Percentiles rank a stretch among this genome's conserved stretches.
Evolutionary conservation across 352 stramenopile species (phyloP).

Genomic region (Pythium coloratum): DNA sequence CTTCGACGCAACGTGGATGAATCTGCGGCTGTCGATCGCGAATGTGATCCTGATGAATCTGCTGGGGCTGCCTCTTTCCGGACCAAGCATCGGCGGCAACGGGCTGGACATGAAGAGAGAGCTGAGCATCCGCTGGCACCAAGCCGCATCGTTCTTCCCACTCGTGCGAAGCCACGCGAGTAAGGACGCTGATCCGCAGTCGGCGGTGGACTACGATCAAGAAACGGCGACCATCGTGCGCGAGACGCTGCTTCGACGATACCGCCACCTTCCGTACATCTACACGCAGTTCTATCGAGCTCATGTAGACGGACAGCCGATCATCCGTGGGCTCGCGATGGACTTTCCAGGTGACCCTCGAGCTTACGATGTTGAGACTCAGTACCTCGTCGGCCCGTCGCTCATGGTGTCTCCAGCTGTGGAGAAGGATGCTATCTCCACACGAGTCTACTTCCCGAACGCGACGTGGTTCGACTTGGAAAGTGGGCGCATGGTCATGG

Average conservation of each 20-base stretch:
- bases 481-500: constrained; percentile 35
- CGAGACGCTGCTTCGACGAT: constrained; percentile 58
- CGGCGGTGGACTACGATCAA: constrained; percentile 67
- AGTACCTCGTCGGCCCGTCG: constrained; percentile 71
- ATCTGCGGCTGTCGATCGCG: constrained; percentile 73
- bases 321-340: constrained; percentile 58
- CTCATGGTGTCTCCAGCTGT: constrained; percentile 84
- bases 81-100: constrained; percentile 68
- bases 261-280: constrained; percentile 80
- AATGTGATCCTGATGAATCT: constrained; percentile 77
- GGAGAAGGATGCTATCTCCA: constrained; percentile 55
- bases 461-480: constrained; percentile 68
- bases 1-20: constrained; percentile 71
- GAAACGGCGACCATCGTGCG: constrained; percentile 67
- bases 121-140: constrained; percentile 82
- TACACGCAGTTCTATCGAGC: constrained; percentile 82
- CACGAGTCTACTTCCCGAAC: constrained; percentile 64
- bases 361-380: constrained; percentile 45
- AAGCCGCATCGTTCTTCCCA: constrained; percentile 76
- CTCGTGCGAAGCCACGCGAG: constrained; percentile 78
- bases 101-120: constrained; percentile 48
- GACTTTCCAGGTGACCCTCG: constrained; percentile 61
- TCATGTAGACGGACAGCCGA: constrained; percentile 38
- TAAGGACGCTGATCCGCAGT: constrained; percentile 38
- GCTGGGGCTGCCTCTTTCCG: constrained; percentile 67